A percentile compares a stretch with the other conserved stretches of the same genome.
Evolutionary conservation across 2,329 filamentous ascomycete genomes (phyloP).

Genomic region (Hirsutella thompsonii): DNA sequence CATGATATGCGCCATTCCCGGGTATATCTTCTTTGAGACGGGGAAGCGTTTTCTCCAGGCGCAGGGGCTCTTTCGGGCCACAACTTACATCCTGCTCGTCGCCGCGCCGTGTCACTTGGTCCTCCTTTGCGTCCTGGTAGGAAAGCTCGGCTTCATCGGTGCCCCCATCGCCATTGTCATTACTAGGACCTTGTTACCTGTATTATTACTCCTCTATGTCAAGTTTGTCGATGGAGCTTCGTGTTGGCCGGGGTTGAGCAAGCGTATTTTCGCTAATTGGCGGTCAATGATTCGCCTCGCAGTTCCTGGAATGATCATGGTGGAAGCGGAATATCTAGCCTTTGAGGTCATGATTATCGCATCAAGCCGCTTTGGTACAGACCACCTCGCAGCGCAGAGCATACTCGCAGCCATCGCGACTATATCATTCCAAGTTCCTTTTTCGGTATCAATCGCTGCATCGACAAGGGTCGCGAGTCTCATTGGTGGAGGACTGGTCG

Average conservation of each 20-base stretch:
- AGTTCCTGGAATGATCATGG: constrained; percentile 78
- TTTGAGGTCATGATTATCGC: constrained; percentile 78
- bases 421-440: constrained; percentile 79
- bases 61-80: constrained; percentile 64
- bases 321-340: constrained; percentile 78
- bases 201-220: constrained; percentile 63
- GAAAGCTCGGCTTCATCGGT: constrained; percentile 52
- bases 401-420: constrained; percentile 64
- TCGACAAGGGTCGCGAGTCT: constrained; percentile 81
- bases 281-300: constrained; percentile 68
- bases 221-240: constrained; percentile 55
- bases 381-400: constrained; percentile 71
- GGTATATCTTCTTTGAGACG: constrained; percentile 60
- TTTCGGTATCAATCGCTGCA: constrained; percentile 76
- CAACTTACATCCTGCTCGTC: constrained; percentile 59
- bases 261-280: constrained; percentile 59
- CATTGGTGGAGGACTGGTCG: constrained; percentile 68
- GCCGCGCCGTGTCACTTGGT: constrained; percentile 63
- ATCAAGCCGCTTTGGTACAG: constrained; percentile 62
- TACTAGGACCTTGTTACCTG: constrained; percentile 60
- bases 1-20: constrained; percentile 56
- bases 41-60: constrained; percentile 70
- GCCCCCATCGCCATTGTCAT: constrained; percentile 67
- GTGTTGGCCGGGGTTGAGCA: constrained; percentile 70
- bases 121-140: constrained; percentile 65